Conservation (phyloP, 768 basidiomycete species). For the Trichaptum fuscoviolaceum region DNA sequence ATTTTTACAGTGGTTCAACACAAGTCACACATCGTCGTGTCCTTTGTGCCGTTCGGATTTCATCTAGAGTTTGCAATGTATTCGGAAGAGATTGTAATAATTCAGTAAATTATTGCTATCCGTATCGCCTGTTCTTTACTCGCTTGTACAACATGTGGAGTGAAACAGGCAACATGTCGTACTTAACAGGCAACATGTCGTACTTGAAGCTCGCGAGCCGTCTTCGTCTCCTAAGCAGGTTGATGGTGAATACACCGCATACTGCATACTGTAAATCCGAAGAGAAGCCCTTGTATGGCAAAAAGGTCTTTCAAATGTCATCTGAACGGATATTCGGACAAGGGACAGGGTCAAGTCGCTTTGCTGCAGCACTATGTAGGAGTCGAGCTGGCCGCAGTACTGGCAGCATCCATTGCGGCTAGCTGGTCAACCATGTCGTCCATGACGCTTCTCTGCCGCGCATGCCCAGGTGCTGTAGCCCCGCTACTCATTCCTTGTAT, state of each 20-base stretch:
- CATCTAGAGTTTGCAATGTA: slow-evolving; percentile 29
- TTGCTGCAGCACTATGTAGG: neutral
- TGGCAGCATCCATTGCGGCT: slow-evolving; percentile 58
- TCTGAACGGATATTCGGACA: neutral
- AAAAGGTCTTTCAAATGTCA: too few relatives aligned
- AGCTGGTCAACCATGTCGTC: slow-evolving; percentile 78
- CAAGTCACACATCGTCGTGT: slow-evolving; percentile 86
- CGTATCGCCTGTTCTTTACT: neutral
- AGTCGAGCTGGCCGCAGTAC: slow-evolving; percentile 58
- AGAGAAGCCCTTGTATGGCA: too few relatives aligned
- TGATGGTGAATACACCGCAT: too few relatives aligned
- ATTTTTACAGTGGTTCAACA: slow-evolving; percentile 81
- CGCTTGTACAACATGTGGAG: too few relatives aligned
- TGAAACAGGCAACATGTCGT: too few relatives aligned
- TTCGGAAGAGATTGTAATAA: neutral
- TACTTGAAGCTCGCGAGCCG: too few relatives aligned
- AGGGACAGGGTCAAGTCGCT: neutral
- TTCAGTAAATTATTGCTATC: neutral
- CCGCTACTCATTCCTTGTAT: slow-evolving; percentile 14
- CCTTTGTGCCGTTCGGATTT: slow-evolving; percentile 88
- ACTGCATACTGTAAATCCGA: too few relatives aligned
- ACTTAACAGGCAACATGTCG: too few relatives aligned
- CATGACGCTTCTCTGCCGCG: slow-evolving; percentile 54
- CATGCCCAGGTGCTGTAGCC: slow-evolving; percentile 9
- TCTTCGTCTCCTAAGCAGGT: too few relatives aligned